A percentile compares a stretch with the other conserved stretches of the same genome.
Conservation (phyloP, 331 rosid genomes). For the Stylosanthes scabra region DNA sequence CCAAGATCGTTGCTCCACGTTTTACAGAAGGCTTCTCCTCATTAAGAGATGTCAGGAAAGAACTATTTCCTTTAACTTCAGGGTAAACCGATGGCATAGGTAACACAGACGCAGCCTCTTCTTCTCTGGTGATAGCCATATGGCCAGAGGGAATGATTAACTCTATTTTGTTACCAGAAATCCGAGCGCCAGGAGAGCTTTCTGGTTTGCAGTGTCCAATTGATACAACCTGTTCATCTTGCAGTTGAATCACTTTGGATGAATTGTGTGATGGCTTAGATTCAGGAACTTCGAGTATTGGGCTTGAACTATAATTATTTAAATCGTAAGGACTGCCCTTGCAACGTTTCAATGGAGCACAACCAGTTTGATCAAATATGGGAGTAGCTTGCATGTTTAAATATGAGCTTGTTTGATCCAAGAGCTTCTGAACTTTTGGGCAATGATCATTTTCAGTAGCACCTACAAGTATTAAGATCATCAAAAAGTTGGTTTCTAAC, state of each 20-base stretch:
- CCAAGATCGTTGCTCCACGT: constrained; percentile 25
- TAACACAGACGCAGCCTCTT: constrained; percentile 27
- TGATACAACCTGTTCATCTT: constrained; percentile 43
- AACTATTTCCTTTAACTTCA: constrained; percentile 33
- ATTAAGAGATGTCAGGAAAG: constrained; percentile 27
- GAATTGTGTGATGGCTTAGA: constrained; percentile 30
- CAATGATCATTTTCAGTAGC: constrained; percentile 39
- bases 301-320: constrained; percentile 34
- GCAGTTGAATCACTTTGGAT: constrained; percentile 37
- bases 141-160: too few species aligned
- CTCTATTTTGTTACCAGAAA: too few species aligned
- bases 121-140: constrained; percentile 34
- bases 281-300: constrained; percentile 28
- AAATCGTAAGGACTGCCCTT: constrained; percentile 25
- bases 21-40: constrained; percentile 42
- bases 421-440: constrained; percentile 42
- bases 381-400: constrained; percentile 35
- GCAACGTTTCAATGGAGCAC: constrained; percentile 32
- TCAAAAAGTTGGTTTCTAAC: constrained; percentile 17
- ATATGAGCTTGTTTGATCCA: constrained; percentile 35
- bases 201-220: constrained; percentile 34
- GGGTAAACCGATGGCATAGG: constrained; percentile 31
- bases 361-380: constrained; percentile 39
- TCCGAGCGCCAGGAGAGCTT: constrained; percentile 42
- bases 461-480: constrained; percentile 40